Evolutionary conservation across 2,329 filamentous ascomycete genomes (phyloP).

Genomic region (Hymenotorrendiella dingleyae): DNA sequence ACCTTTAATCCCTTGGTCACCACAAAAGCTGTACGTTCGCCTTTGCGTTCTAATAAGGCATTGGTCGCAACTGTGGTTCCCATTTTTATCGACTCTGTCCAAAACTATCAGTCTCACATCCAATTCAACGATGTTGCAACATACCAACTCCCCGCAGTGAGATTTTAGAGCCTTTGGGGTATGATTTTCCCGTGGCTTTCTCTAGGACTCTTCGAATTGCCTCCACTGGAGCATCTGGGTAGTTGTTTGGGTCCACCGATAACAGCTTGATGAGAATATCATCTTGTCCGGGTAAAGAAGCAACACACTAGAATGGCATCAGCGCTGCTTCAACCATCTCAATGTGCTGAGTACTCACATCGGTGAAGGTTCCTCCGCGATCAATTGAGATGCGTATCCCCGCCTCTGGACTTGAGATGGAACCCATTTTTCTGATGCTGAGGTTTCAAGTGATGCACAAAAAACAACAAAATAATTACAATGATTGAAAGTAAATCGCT

Average conservation of each 20-base stretch:
- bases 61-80: constrained; percentile 94
- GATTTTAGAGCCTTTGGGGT: constrained; percentile 71
- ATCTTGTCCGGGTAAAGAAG: constrained; percentile 51
- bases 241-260: constrained; percentile 67
- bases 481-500: no score
- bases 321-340: no score
- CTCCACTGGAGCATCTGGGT: constrained; percentile 65
- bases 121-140: no score
- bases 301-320: no score
- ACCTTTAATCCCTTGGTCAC: constrained; percentile 61
- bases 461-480: no score
- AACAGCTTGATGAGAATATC: constrained; percentile 69
- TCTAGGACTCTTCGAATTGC: constrained; percentile 83
- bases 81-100: constrained; percentile 78
- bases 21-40: constrained; percentile 80
- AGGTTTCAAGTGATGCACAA: no score
- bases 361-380: constrained; percentile 70
- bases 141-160: constrained; percentile 67
- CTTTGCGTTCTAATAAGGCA: constrained; percentile 82
- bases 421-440: no score
- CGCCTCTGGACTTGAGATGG: neutral
- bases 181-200: constrained; percentile 67
- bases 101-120: no score
- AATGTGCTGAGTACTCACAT: no score
- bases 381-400: constrained; percentile 8